Conservation (phyloP, 306 rosid genomes). For the Acmispon strigosus region DNA sequence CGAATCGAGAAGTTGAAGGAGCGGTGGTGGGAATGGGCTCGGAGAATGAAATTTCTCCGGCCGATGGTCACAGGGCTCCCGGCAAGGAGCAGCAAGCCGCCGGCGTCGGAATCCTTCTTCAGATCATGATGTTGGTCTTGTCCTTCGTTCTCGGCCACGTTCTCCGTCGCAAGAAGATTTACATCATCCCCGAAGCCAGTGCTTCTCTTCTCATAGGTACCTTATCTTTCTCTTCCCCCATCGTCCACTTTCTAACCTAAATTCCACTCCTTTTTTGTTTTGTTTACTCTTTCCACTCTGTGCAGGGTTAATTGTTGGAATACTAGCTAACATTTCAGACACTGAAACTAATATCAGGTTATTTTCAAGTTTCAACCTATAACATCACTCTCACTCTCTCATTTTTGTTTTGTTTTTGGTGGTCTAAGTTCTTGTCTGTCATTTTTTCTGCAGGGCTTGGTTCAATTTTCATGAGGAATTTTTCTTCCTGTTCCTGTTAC, state of each 20-base stretch:
- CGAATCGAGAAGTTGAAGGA: neutral
- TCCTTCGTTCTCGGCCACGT: conserved; percentile 97
- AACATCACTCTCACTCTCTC: neutral
- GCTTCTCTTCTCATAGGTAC: conserved; percentile 96
- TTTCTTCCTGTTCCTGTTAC: conserved; percentile 91
- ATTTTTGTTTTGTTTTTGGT: neutral
- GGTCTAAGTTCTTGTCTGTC: neutral
- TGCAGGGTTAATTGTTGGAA: conserved; percentile 86
- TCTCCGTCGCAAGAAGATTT: conserved; percentile 88
- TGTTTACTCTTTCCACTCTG: neutral
- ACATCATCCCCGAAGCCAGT: conserved; percentile 93
- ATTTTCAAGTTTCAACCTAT: neutral
- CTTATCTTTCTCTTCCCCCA: too few relatives aligned
- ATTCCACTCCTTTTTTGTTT: neutral
- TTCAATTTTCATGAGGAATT: conserved; percentile 98
- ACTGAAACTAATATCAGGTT: conserved; percentile 89
- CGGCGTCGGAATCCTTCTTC: conserved; percentile 97
- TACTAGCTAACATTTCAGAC: conserved; percentile 81
- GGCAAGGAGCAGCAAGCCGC: conserved; percentile 99
- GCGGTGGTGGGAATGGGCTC: conserved; percentile 32
- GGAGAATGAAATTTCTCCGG: conserved; percentile 72
- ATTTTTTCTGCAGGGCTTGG: conserved; percentile 62
- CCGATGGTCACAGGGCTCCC: conserved; percentile 47
- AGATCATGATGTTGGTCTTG: conserved; percentile 97
- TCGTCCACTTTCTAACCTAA: neutral